Conservation (phyloP, 2,329 filamentous ascomycete species). For the Diaporthe helianthi region DNA sequence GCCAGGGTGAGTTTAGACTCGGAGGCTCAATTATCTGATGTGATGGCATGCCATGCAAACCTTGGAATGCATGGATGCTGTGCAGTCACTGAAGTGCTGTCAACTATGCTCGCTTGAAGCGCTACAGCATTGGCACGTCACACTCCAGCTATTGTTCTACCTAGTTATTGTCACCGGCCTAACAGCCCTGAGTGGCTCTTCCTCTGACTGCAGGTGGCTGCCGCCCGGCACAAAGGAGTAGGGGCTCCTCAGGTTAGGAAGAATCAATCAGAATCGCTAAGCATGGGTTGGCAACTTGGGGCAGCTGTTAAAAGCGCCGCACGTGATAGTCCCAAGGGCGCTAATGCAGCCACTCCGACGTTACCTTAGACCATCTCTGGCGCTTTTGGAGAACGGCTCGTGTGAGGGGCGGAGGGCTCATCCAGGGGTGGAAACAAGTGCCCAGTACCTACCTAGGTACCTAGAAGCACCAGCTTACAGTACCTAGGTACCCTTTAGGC, state of each 20-base stretch:
- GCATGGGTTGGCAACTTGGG: not conserved
- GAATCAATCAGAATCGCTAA: constrained; percentile 22
- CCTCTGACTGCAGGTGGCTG: constrained; percentile 9
- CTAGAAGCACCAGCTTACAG: not conserved
- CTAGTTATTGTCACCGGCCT: too few species aligned
- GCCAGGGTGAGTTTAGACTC: not conserved
- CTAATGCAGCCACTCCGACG: constrained; percentile 15
- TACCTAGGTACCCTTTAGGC: not conserved
- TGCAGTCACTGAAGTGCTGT: constrained; percentile 4
- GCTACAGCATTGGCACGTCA: not conserved
- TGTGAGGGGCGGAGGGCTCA: not conserved
- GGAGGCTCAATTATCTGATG: not conserved
- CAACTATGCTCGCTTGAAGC: not conserved
- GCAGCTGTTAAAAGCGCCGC: constrained; percentile 3
- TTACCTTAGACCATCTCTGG: constrained; percentile 15
- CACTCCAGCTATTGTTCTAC: not conserved
- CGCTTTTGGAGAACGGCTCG: not conserved
- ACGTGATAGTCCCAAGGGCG: constrained; percentile 13
- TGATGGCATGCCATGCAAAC: not conserved
- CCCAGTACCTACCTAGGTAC: not conserved
- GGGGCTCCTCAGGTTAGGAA: not conserved
- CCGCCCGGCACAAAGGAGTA: constrained; percentile 15
- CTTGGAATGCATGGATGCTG: constrained; percentile 10
- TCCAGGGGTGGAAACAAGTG: constrained; percentile 9
- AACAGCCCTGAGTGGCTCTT: too few species aligned